Base-by-base conservation (phyloP, 495 filamentous ascomycete genomes). In the Niebla homalea region DNA sequence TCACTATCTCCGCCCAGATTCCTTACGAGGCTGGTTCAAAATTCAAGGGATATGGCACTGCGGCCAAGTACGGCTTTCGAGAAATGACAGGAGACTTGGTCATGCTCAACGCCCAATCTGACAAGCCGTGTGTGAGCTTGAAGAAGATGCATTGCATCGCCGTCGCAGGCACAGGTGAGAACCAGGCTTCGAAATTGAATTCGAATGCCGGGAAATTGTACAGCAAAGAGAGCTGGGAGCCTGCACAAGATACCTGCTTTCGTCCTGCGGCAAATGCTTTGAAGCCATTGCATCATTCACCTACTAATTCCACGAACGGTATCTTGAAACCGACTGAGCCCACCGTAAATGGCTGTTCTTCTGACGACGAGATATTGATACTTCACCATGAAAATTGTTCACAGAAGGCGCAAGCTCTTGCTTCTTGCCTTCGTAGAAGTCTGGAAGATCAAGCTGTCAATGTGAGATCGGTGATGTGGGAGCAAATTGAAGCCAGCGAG, bases 61-160 rank as follows among this genome's bases (percentile, higher is more conserved):
- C 53, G 3, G 52, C 53, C 11, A 48, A 43, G 12, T 26, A 52
- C 25, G 56, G 56, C n/a, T 59, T 59, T 38, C 48, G 53, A 2
- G 53, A 59, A 16, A 5, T 58, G 8, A 50, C 51, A 26, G 36
- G 47, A 0, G 43, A 55, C 15, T 12, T 58, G 5, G 43, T 51
- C 8, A 52, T 58, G 46, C 22, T 58, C 3, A 43, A 58, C 21
- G 42, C 18, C 42, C 23, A 32, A 3, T 36, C 44, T 29, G 26
- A 35, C 26, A 47, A 35, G 23, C 45, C 47, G 7, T 32, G 42
- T 19, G 46, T 58, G 23, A 43, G 25, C 15, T 29, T 48, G 14
- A 46, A 48, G 38, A 42, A 49, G 3, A 49, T 57, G 10, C 26
- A 26, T 22, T 54, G 52, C 19, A 36, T 51, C 19, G 43, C 16